A percentile compares a stretch with the other conserved stretches of the same genome.
Conservation (phyloP, 768 basidiomycete species). For the Tricholoma bakamatsutake region DNA sequence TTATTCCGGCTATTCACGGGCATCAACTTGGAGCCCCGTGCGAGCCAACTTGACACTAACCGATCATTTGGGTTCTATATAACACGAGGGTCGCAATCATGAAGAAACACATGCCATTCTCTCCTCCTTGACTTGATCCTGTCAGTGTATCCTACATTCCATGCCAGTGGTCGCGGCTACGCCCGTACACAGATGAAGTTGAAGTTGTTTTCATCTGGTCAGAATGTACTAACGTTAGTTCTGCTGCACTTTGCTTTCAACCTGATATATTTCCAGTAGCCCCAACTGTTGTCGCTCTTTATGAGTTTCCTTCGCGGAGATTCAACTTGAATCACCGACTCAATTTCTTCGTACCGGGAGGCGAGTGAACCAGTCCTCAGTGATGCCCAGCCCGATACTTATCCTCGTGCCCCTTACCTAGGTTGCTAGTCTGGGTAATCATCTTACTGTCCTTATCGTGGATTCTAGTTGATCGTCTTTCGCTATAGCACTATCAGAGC, state of each 20-base stretch:
- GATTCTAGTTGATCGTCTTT: background rate
- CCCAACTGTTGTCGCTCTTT: slow-evolving; percentile 16
- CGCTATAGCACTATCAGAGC: slow-evolving; percentile 5
- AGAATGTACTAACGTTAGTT: slow-evolving; percentile 19
- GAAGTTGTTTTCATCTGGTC: slow-evolving; percentile 5
- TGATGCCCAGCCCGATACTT: background rate
- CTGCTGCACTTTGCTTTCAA: background rate
- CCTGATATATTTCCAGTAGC: slow-evolving; percentile 9
- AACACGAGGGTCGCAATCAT: background rate
- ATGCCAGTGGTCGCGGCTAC: background rate
- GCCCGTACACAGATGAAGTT: background rate
- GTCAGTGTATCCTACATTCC: background rate
- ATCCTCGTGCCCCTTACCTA: background rate
- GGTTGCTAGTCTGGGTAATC: slow-evolving; percentile 24
- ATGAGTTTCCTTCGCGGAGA: slow-evolving; percentile 8
- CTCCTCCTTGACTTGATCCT: background rate
- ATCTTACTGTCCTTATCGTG: background rate
- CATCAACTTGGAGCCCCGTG: too few relatives aligned
- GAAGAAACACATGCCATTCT: slow-evolving; percentile 1
- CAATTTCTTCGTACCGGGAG: slow-evolving; percentile 14
- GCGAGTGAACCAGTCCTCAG: slow-evolving; percentile 4
- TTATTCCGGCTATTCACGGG: too few relatives aligned
- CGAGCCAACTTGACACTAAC: too few relatives aligned
- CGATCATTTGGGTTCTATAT: background rate
- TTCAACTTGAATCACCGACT: background rate